These are phyloP conservation scores for Acephala macrosclerotiorum DNA, from an alignment of 2,329 filamentous ascomycete genomes.

Conservation along the genomic window DNA sequence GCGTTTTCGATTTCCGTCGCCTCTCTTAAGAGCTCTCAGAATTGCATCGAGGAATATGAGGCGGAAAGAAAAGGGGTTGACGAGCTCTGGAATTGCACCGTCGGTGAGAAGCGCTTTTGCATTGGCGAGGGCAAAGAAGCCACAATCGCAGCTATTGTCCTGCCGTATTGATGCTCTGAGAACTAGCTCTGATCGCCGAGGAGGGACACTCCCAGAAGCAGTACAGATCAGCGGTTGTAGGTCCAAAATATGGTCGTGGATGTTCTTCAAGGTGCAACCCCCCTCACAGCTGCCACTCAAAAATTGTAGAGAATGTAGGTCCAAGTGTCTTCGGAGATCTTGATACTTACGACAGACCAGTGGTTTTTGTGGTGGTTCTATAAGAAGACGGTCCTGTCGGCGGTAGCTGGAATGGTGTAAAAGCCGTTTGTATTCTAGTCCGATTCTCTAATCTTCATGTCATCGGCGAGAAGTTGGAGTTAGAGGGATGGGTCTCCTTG, in stretches of 20 bases:
- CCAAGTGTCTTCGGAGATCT: neutral
- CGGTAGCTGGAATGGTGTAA: neutral
- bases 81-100: neutral
- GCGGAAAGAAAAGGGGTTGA: neutral
- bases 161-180: neutral
- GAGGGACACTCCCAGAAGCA: neutral
- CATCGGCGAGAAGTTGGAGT: neutral
- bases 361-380: neutral
- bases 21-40: neutral
- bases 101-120: neutral
- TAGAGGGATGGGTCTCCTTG: neutral
- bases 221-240: neutral
- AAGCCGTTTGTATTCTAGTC: neutral
- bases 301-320: neutral
- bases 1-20: too few species aligned
- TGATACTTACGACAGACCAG: neutral
- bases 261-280: neutral
- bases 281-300: too few species aligned
- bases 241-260: neutral
- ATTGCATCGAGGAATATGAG: neutral
- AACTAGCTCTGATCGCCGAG: neutral
- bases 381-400: neutral
- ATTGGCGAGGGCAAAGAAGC: neutral
- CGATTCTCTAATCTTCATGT: neutral
- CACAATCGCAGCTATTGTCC: neutral